Evolutionary conservation across 164 flowering plant genomes (phyloP).

Genomic region (Magnolia sinica): DNA sequence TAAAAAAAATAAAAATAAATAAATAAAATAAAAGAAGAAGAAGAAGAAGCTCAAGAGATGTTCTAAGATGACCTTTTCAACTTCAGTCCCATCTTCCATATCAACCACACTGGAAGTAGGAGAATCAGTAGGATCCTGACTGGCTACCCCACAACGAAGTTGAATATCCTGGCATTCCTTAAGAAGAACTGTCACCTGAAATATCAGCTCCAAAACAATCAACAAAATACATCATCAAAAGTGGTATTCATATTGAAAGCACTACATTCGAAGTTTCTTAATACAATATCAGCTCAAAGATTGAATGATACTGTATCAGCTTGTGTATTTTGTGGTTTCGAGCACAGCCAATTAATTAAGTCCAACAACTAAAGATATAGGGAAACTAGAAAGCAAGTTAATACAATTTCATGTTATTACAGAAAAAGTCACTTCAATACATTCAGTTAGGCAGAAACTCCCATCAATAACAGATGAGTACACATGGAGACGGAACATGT

Average conservation of each 20-base stretch:
- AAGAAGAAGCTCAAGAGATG: slow-evolving; percentile 21
- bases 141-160: slow-evolving; percentile 62
- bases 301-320: too few species aligned
- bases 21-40: not conserved
- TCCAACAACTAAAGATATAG: too few species aligned
- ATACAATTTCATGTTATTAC: too few species aligned
- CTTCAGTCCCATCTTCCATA: slow-evolving; percentile 39
- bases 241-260: too few species aligned
- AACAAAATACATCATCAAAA: too few species aligned
- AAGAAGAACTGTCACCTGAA: slow-evolving; percentile 76
- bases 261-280: too few species aligned
- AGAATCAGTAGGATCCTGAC: slow-evolving; percentile 24
- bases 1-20: not conserved
- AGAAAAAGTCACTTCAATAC: too few species aligned
- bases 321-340: too few species aligned
- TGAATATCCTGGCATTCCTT: slow-evolving; percentile 95
- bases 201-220: not conserved
- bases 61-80: slow-evolving; percentile 56
- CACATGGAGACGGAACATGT: not conserved
- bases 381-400: too few species aligned
- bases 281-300: too few species aligned
- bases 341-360: too few species aligned
- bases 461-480: not conserved
- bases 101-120: slow-evolving; percentile 15
- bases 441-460: not conserved